Conservation (phyloP, 805 yeast genomes). For the Zygotorulaspora danielsina region DNA sequence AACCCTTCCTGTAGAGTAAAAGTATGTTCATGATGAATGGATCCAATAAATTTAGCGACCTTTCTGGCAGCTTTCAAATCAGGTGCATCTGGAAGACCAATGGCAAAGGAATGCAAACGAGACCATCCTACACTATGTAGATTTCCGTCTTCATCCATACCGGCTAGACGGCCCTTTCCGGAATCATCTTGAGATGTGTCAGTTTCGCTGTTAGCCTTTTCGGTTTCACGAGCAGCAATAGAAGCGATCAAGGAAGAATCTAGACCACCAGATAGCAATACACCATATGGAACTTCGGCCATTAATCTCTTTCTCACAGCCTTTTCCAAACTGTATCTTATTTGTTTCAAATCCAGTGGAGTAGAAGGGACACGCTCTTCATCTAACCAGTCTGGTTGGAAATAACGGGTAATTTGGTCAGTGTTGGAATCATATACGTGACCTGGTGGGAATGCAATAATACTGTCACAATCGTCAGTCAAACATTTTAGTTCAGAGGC, state of each 20-base stretch:
- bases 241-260: constrained; percentile 96
- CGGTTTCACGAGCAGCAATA: constrained; percentile 95
- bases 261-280: constrained; percentile 91
- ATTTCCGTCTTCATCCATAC: constrained; percentile 86
- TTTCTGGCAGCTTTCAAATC: constrained; percentile 94
- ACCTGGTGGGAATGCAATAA: constrained; percentile 96
- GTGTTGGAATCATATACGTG: constrained; percentile 91
- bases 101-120: constrained; percentile 89
- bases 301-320: constrained; percentile 98
- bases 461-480: constrained; percentile 89
- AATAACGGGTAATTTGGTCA: constrained; percentile 81
- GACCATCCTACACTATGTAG: constrained; percentile 74
- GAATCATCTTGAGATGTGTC: constrained; percentile 47
- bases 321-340: constrained; percentile 80
- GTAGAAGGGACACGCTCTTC: constrained; percentile 66
- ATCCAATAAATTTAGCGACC: constrained; percentile 94
- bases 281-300: constrained; percentile 99
- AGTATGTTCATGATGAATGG: constrained; percentile 96
- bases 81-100: constrained; percentile 97
- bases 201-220: constrained; percentile 49
- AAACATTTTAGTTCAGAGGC: constrained; percentile 94
- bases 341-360: constrained; percentile 64
- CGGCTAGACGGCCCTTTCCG: constrained; percentile 72
- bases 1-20: constrained; percentile 96
- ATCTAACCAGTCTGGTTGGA: constrained; percentile 94